These are phyloP conservation scores for Colletotrichum brevisporum DNA, from an alignment of 2,329 filamentous ascomycete species.

Conservation along the genomic window DNA sequence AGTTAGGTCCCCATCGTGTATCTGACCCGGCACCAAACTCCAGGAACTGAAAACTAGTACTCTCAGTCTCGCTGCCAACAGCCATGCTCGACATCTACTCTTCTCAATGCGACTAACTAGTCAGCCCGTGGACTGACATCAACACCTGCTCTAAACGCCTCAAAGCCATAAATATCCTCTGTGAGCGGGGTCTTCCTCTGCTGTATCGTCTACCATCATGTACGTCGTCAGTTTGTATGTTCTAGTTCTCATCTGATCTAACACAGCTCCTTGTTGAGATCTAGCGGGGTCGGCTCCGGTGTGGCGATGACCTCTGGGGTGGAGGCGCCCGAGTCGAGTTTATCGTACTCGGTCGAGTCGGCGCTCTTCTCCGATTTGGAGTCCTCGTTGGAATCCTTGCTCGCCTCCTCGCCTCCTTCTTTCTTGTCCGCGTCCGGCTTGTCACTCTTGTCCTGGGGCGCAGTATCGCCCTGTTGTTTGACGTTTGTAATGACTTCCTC, in stretches of 20 bases:
- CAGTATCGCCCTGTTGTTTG: not conserved
- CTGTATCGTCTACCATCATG: conserved; percentile 19
- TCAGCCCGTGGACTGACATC: not conserved
- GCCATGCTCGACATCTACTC: conserved; percentile 12
- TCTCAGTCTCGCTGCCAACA: not conserved
- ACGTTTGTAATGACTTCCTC: not conserved
- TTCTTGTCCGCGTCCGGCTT: too few species aligned
- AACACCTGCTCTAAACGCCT: conserved; percentile 12
- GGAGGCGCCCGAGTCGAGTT: conserved; percentile 38
- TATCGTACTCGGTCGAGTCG: conserved; percentile 40
- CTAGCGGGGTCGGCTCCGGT: conserved; percentile 49
- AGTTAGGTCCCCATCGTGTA: not conserved
- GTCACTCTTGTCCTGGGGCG: not conserved
- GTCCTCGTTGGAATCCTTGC: conserved; percentile 35
- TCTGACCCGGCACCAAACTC: not conserved
- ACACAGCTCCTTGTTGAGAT: conserved; percentile 45
- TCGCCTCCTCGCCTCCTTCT: not conserved
- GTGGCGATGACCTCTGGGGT: conserved; percentile 43
- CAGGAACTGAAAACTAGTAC: not conserved
- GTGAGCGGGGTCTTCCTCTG: conserved; percentile 6
- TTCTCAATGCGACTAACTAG: not conserved
- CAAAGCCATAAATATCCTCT: not conserved
- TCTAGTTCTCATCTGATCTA: conserved; percentile 22
- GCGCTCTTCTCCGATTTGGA: conserved; percentile 39
- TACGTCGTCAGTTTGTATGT: conserved; percentile 9